Evolutionary conservation across 2,329 filamentous ascomycete genomes (phyloP).

Genomic region (Aspergillus hiratsukae): DNA sequence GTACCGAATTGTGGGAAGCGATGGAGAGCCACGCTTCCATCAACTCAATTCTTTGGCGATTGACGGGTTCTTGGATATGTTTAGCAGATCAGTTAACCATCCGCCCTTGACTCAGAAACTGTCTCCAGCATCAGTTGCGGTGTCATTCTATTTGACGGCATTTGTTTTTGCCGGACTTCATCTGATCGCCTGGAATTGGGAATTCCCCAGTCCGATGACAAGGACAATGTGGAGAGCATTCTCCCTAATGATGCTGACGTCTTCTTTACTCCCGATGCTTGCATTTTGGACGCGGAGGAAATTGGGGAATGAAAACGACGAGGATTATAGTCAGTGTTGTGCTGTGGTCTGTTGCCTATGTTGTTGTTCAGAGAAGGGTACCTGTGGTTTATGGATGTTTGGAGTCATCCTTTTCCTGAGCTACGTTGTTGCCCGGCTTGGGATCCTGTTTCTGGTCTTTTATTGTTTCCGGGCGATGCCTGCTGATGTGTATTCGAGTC

Average conservation of each 20-base stretch:
- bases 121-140: not conserved
- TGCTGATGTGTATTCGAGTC: not conserved
- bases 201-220: not conserved
- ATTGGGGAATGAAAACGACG: not conserved
- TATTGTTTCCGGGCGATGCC: conserved; percentile 5
- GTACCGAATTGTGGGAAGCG: not conserved
- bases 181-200: conserved; percentile 1
- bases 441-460: conserved; percentile 1
- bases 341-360: not conserved
- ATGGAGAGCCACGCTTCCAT: not conserved
- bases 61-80: not conserved
- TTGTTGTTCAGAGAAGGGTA: not conserved
- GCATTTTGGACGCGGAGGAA: not conserved
- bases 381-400: not conserved
- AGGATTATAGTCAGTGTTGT: not conserved
- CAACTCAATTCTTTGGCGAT: not conserved
- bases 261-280: not conserved
- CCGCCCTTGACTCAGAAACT: not conserved
- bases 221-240: conserved; percentile 1
- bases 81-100: not conserved
- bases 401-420: not conserved
- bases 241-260: not conserved
- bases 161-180: not conserved
- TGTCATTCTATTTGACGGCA: not conserved
- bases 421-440: not conserved